phyloP scores from a whole-genome alignment of 805 yeast genomes.

The Candida nonsorbophila region DNA sequence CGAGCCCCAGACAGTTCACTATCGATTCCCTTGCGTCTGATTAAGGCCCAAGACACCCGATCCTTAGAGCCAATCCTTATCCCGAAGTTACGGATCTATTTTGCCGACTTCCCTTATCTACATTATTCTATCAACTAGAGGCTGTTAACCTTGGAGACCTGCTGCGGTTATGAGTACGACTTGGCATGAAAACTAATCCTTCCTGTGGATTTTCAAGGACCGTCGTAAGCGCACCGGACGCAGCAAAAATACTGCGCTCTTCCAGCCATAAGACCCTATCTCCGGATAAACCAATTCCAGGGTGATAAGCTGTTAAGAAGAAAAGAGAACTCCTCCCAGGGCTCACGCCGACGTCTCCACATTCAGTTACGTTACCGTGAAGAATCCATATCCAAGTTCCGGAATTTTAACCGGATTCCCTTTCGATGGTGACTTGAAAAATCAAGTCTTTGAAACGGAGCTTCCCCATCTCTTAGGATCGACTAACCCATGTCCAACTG shows the following conservation, averaged over 20 bases:
- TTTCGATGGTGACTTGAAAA: constrained; percentile 33
- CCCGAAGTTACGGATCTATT: constrained; percentile 40
- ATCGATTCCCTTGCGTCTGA: constrained; percentile 26
- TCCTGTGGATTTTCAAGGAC: constrained; percentile 38
- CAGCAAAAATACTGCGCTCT: constrained; percentile 31
- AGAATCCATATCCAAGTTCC: constrained; percentile 39
- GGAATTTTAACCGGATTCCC: constrained; percentile 42
- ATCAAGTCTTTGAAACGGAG: constrained; percentile 32
- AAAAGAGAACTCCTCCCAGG: constrained; percentile 41
- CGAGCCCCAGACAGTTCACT: constrained; percentile 11
- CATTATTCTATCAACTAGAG: constrained; percentile 40
- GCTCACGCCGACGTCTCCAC: constrained; percentile 39
- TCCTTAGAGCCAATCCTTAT: constrained; percentile 40
- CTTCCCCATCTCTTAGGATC: constrained; percentile 38
- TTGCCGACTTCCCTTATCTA: constrained; percentile 42
- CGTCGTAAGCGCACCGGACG: constrained; percentile 38
- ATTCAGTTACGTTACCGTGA: constrained; percentile 38
- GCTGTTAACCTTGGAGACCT: constrained; percentile 44
- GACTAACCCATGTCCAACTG: constrained; percentile 40
- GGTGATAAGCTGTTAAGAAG: constrained; percentile 37
- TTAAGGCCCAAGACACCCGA: constrained; percentile 34
- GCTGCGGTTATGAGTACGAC: constrained; percentile 42
- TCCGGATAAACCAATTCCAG: constrained; percentile 38
- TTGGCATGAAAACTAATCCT: constrained; percentile 35
- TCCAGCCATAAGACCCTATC: constrained; percentile 35